Percentiles rank a stretch among this genome's conserved stretches.
Conservation (phyloP, 1,284 basidiomycete species). For the Puccinia triticina region DNA sequence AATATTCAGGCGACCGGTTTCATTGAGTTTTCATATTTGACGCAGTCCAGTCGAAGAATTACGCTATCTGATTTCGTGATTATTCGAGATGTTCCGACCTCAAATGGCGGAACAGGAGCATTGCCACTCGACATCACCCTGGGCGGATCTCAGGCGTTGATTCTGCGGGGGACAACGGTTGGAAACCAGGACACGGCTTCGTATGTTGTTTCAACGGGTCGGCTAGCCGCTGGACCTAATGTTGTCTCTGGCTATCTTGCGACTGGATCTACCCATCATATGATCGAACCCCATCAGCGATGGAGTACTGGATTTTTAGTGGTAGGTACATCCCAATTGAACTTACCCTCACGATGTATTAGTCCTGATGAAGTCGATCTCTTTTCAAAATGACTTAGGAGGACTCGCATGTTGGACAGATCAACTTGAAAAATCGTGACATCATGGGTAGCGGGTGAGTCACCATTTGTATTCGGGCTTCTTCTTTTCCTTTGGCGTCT, state of each 20-base stretch:
- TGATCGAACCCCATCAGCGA: slow-evolving; percentile 48
- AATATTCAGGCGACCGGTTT: slow-evolving; percentile 37
- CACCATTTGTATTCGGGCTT: background rate
- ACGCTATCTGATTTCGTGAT: slow-evolving; percentile 44
- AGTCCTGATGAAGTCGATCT: background rate
- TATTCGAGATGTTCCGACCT: slow-evolving; percentile 31
- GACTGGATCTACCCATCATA: slow-evolving; percentile 34
- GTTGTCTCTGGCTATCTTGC: slow-evolving; percentile 47
- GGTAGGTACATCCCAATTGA: slow-evolving; percentile 7
- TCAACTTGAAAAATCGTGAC: slow-evolving; percentile 49
- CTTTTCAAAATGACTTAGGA: slow-evolving; percentile 12
- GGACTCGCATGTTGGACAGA: slow-evolving; percentile 41
- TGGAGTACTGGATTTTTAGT: slow-evolving; percentile 51
- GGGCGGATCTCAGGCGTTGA: slow-evolving; percentile 41
- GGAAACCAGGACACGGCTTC: slow-evolving; percentile 46
- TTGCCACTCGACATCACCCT: slow-evolving; percentile 48
- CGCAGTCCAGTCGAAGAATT: slow-evolving; percentile 33
- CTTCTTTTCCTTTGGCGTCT: background rate
- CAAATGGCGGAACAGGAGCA: slow-evolving; percentile 47
- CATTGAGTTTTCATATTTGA: slow-evolving; percentile 45
- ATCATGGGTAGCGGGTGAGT: slow-evolving; percentile 50
- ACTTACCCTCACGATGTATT: background rate
- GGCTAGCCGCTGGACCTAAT: slow-evolving; percentile 44
- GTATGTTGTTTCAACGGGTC: slow-evolving; percentile 45
- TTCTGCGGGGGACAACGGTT: slow-evolving; percentile 44